Percentiles rank a stretch among this genome's conserved stretches.
phyloP scores from a whole-genome alignment of 495 filamentous ascomycete genomes.

The Aspergillus sclerotiicarbonarius region DNA sequence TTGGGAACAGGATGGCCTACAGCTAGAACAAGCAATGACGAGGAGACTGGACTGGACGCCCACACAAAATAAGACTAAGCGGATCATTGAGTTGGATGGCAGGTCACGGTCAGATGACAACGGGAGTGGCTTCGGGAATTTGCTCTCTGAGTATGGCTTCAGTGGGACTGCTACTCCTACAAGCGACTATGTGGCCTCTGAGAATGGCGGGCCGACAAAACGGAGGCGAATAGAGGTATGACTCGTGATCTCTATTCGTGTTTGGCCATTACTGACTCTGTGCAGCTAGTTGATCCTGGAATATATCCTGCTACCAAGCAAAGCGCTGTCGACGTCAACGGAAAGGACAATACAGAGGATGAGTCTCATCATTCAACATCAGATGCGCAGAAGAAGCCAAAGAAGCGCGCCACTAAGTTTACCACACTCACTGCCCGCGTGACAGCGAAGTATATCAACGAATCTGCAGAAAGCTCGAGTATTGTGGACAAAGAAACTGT shows the following conservation, averaged over 20 bases:
- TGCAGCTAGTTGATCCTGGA: constrained; percentile 31
- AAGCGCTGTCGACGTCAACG: constrained; percentile 9
- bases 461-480: constrained; percentile 14
- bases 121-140: constrained; percentile 22
- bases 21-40: constrained; percentile 36
- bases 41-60: constrained; percentile 49
- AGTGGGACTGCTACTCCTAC: constrained; percentile 17
- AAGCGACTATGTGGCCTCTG: constrained; percentile 8
- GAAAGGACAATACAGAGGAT: constrained; percentile 13
- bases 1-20: constrained; percentile 24
- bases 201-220: constrained; percentile 36
- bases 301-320: constrained; percentile 16
- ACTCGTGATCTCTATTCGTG: neutral
- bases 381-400: constrained; percentile 39
- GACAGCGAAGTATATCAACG: constrained; percentile 64
- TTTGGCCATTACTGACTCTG: constrained; percentile 4
- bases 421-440: constrained; percentile 84
- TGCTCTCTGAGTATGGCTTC: constrained; percentile 37
- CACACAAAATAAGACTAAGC: constrained; percentile 22
- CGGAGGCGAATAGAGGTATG: constrained; percentile 43
- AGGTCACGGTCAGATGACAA: neutral
- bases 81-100: constrained; percentile 14
- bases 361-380: constrained; percentile 13
- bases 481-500: constrained; percentile 17
- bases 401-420: constrained; percentile 67